Percentiles rank a stretch among this genome's conserved stretches.
phyloP scores from a whole-genome alignment of 2,329 filamentous ascomycete genomes.

The Fusarium sp. region DNA sequence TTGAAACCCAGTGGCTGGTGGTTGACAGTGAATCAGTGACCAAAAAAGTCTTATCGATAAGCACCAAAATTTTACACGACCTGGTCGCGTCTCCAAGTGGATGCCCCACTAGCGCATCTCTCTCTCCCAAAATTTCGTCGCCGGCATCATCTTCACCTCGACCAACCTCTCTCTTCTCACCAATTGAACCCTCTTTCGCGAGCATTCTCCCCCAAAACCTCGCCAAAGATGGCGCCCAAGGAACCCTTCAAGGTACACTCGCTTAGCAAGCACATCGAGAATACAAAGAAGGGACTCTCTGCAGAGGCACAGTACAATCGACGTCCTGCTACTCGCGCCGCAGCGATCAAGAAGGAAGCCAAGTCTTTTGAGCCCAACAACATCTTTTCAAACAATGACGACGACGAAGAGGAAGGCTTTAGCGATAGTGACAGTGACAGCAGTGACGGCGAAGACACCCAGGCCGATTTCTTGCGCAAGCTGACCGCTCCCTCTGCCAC shows the following conservation, averaged over 20 bases:
- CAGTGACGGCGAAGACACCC: slow-evolving; percentile 45
- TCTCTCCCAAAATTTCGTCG: slow-evolving; percentile 45
- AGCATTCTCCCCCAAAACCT: slow-evolving; percentile 19
- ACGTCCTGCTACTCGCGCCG: slow-evolving; percentile 41
- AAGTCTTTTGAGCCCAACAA: slow-evolving; percentile 35
- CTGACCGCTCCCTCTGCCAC: slow-evolving; percentile 32
- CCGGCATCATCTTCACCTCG: slow-evolving; percentile 35
- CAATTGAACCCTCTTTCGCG: slow-evolving; percentile 40
- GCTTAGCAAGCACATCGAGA: slow-evolving; percentile 53
- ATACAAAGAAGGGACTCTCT: slow-evolving; percentile 51
- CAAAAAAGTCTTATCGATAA: slow-evolving; percentile 2
- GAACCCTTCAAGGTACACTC: slow-evolving; percentile 52
- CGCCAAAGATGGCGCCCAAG: slow-evolving; percentile 52
- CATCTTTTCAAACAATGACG: slow-evolving; percentile 48
- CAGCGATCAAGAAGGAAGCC: slow-evolving; percentile 48
- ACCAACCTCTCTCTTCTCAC: slow-evolving; percentile 22
- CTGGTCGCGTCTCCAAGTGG: slow-evolving; percentile 20
- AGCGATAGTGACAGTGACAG: slow-evolving; percentile 49
- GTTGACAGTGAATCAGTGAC: neutral
- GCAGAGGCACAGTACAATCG: slow-evolving; percentile 51
- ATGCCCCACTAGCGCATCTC: slow-evolving; percentile 37
- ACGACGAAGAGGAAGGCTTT: slow-evolving; percentile 46
- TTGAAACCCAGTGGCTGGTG: no score
- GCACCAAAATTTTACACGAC: slow-evolving; percentile 28
- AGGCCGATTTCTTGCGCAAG: slow-evolving; percentile 50